Percentiles rank a stretch among this genome's conserved stretches.
These are phyloP conservation scores for Pichia scutulata DNA, from an alignment of 805 yeast genomes.

Conservation along the genomic window DNA sequence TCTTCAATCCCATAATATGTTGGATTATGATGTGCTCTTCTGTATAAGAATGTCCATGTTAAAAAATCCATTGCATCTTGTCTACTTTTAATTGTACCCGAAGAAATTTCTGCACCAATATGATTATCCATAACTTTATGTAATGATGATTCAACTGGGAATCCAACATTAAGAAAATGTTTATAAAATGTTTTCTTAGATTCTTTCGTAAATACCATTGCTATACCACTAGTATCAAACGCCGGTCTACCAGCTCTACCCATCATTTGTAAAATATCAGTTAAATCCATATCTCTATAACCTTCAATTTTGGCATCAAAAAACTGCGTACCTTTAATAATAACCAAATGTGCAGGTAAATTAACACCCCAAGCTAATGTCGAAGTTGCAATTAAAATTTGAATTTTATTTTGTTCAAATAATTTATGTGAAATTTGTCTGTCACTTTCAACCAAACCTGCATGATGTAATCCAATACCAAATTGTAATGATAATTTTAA, in stretches of 20 bases:
- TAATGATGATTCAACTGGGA: slow-evolving; percentile 75
- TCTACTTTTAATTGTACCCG: slow-evolving; percentile 55
- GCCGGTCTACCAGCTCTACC: slow-evolving; percentile 84
- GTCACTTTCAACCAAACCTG: slow-evolving; percentile 70
- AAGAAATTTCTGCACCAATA: slow-evolving; percentile 71
- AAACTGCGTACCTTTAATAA: slow-evolving; percentile 69
- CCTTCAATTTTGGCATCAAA: slow-evolving; percentile 58
- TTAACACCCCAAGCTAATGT: slow-evolving; percentile 86
- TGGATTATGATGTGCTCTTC: slow-evolving; percentile 72
- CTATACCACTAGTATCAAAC: slow-evolving; percentile 69
- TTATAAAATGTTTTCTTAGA: slow-evolving; percentile 69
- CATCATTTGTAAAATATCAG: slow-evolving; percentile 79
- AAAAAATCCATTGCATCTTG: slow-evolving; percentile 70
- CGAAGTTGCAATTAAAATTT: slow-evolving; percentile 70
- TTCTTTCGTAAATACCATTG: slow-evolving; percentile 70
- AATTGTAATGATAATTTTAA: slow-evolving; percentile 64
- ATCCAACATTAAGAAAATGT: slow-evolving; percentile 69
- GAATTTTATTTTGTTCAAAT: slow-evolving; percentile 62
- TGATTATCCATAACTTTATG: slow-evolving; percentile 75
- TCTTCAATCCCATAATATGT: slow-evolving; percentile 71
- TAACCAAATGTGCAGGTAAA: slow-evolving; percentile 71
- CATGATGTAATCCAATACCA: slow-evolving; percentile 79
- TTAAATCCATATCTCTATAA: slow-evolving; percentile 73
- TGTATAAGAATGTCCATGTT: slow-evolving; percentile 67
- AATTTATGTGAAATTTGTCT: slow-evolving; percentile 62